Evolutionary conservation across 148 eudicot genomes (phyloP).

Genomic region (Rhododendron griersonianum): DNA sequence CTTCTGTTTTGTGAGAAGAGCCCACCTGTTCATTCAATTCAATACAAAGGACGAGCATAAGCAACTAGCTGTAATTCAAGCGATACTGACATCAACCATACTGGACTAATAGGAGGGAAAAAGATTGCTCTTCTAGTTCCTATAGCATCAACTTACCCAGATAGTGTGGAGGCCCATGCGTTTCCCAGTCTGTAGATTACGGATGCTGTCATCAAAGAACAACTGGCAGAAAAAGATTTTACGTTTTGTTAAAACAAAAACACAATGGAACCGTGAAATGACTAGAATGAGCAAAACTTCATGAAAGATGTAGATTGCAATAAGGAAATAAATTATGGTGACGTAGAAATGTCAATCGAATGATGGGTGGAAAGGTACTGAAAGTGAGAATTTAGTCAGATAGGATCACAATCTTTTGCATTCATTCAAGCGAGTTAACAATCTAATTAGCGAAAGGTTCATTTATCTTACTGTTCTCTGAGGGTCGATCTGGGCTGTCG

Average conservation of each 20-base stretch:
- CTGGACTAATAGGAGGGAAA: background rate
- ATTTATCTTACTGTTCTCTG: slow-evolving; percentile 52
- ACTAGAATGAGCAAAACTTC: background rate
- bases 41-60: no score
- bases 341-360: background rate
- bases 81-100: background rate
- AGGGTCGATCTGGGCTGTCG: slow-evolving; percentile 63
- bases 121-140: background rate
- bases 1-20: slow-evolving; percentile 45
- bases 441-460: background rate
- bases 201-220: slow-evolving; percentile 84
- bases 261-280: background rate
- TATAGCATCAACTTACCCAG: slow-evolving; percentile 45
- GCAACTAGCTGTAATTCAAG: background rate
- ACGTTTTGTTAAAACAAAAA: background rate
- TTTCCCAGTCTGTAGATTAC: slow-evolving; percentile 67
- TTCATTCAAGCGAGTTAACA: background rate
- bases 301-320: background rate
- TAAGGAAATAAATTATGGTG: background rate
- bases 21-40: slow-evolving; percentile 51
- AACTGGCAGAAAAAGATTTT: slow-evolving; percentile 37
- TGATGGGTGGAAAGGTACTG: background rate
- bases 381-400: background rate
- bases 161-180: slow-evolving; percentile 64
- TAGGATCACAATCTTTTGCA: background rate